A percentile compares a stretch with the other conserved stretches of the same genome.
phyloP scores from a whole-genome alignment of 352 stramenopile species.

The Phytopythium kandeliae region DNA sequence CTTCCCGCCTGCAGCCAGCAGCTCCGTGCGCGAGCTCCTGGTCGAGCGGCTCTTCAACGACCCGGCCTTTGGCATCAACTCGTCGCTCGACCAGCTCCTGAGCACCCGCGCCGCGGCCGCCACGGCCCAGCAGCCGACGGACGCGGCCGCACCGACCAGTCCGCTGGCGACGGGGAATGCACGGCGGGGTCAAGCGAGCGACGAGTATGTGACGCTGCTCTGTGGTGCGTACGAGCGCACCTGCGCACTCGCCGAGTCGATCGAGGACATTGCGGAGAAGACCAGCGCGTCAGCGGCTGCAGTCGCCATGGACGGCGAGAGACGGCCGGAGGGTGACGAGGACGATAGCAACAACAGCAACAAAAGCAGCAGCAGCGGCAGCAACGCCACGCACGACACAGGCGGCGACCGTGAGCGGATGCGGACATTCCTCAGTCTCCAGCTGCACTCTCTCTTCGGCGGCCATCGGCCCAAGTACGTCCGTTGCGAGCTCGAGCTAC shows the following conservation, averaged over 20 bases:
- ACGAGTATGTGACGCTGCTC: slow-evolving; percentile 61
- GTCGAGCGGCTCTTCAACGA: slow-evolving; percentile 75
- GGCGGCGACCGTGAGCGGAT: slow-evolving; percentile 41
- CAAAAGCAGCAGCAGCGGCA: slow-evolving; percentile 1
- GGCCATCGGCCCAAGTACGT: slow-evolving; percentile 68
- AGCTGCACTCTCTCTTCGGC: slow-evolving; percentile 77
- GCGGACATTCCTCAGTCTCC: slow-evolving; percentile 58
- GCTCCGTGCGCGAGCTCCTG: slow-evolving; percentile 55
- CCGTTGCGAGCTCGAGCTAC: slow-evolving; percentile 54
- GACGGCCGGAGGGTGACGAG: too few relatives aligned
- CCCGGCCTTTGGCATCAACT: slow-evolving; percentile 72
- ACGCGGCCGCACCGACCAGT: neutral
- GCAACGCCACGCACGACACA: slow-evolving; percentile 1
- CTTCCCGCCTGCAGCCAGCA: slow-evolving; percentile 36
- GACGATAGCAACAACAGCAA: slow-evolving; percentile 2
- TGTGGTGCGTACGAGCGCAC: slow-evolving; percentile 65
- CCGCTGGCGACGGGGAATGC: neutral
- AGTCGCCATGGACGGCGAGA: too few relatives aligned
- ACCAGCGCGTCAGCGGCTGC: neutral
- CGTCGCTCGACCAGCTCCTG: slow-evolving; percentile 68
- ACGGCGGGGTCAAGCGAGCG: slow-evolving; percentile 11
- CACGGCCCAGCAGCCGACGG: slow-evolving; percentile 3
- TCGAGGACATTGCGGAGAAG: slow-evolving; percentile 29
- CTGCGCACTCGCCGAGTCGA: slow-evolving; percentile 34
- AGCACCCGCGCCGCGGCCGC: slow-evolving; percentile 21